A percentile compares a stretch with the other conserved stretches of the same genome.
Evolutionary conservation across 176 grass and related monocot species (phyloP).

Genomic region (Juncus inflexus): DNA sequence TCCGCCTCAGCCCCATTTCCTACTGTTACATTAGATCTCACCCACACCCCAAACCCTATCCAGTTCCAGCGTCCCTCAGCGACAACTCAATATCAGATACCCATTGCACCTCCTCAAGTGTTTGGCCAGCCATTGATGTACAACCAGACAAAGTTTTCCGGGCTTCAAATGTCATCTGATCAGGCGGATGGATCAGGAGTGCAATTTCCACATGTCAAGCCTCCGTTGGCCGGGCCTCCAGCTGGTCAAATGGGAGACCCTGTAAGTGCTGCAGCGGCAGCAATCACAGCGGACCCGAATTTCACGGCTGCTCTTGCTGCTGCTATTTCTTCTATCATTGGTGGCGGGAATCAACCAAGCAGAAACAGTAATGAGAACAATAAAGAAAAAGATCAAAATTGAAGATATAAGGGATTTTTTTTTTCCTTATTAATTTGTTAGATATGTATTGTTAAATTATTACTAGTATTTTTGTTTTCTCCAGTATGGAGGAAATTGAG

Average conservation of each 20-base stretch:
- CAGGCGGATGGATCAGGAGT: constrained; percentile 7
- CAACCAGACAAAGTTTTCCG: constrained; percentile 67
- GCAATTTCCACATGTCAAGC: constrained; percentile 40
- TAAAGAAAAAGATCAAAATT: constrained; percentile 38
- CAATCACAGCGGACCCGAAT: constrained; percentile 76
- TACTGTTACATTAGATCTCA: constrained; percentile 91
- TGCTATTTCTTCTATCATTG: constrained; percentile 82
- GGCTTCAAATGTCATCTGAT: constrained; percentile 63
- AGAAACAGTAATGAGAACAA: constrained; percentile 21
- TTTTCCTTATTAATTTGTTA: constrained; percentile 14
- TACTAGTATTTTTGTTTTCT: constrained; percentile 16
- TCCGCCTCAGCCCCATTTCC: constrained; percentile 89
- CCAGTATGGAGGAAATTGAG: constrained; percentile 14
- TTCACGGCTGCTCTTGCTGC: constrained; percentile 80
- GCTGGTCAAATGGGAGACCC: constrained; percentile 33
- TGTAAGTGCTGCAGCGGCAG: constrained; percentile 66
- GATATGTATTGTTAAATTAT: constrained; percentile 24
- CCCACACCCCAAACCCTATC: constrained; percentile 41
- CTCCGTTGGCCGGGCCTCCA: constrained; percentile 1
- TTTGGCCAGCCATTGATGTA: constrained; percentile 42
- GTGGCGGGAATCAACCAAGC: constrained; percentile 33
- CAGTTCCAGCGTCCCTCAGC: constrained; percentile 37
- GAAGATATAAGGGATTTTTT: constrained; percentile 17
- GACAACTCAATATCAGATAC: constrained; percentile 41
- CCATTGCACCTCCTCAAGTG: constrained; percentile 20